Base-by-base conservation (phyloP, 352 stramenopile genomes). In the Phytophthora megakarya region DNA sequence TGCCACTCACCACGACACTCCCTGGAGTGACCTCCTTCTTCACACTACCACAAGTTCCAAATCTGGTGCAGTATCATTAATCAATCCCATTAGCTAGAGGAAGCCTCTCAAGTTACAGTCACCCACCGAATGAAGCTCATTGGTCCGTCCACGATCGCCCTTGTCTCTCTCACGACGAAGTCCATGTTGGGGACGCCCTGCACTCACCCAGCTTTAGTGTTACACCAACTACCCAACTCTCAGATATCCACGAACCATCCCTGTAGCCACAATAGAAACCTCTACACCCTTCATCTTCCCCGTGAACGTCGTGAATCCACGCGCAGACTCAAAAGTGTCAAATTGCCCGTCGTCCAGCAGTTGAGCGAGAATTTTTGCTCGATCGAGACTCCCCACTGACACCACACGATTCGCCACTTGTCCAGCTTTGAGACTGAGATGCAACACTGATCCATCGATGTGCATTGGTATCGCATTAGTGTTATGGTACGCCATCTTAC, bases 151-250 rank as follows among this genome's bases (percentile, higher is more conserved):
- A 86, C 73, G 21, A 89, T 65, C 11, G 67, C 72, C 22, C 79
- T 65, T n/a, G 72, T 70, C 62, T 92, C 83, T 26, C 83, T 72
- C 16, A 90, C 81, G 18, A 89, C 65, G 61, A 92, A 92, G 61
- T 92, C 83, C 81, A 92, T 92, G 58, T 89, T 92, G 11, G 83
- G 64, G 11, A 65, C 68, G 9, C 83, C 83, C 72, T 83, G 19
- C 30, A 25, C 12, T 5, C 10, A 12, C 22, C n/a, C n/a, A 15
- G 16, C 12, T 22, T 46, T 21, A 47, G 1, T n/a, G 32, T 28
- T n/a, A 50, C 51, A 33, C 21, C 19, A 15, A 9, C 11, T 12
- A 16, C 33, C 7, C 11, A 15, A 15, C 7, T 5, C 11, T 9
- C 40, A 37, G 22, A 10, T 30, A 18, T 25, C 13, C 15, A 28